Evolutionary conservation across 768 basidiomycete genomes (phyloP).

Genomic region (Tulasnella sp.): DNA sequence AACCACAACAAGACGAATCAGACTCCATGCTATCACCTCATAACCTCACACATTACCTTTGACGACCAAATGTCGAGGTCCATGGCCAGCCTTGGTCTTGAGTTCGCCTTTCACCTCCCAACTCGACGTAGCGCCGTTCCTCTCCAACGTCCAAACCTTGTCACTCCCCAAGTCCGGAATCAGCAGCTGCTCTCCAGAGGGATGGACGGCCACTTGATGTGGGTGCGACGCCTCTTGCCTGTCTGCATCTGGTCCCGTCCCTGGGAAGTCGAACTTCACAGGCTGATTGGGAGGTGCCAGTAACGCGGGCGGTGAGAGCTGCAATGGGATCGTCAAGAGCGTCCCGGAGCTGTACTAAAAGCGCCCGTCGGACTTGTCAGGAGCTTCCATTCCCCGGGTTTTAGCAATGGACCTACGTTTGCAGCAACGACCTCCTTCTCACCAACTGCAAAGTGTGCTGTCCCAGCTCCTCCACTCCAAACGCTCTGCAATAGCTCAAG

Average conservation of each 20-base stretch:
- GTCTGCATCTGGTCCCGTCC: conserved; percentile 53
- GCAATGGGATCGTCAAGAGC: conserved; percentile 49
- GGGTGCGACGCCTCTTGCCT: conserved; percentile 71
- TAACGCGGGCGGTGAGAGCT: conserved; percentile 42
- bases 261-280: conserved; percentile 36
- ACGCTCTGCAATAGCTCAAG: conserved; percentile 44
- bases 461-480: conserved; percentile 50
- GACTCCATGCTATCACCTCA: background rate
- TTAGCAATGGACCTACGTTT: conserved; percentile 49
- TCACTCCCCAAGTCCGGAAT: conserved; percentile 74
- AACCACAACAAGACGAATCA: background rate
- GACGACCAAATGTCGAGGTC: conserved; percentile 62
- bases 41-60: conserved; percentile 43
- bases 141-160: conserved; percentile 49
- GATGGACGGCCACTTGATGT: conserved; percentile 56
- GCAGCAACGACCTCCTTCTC: conserved; percentile 54
- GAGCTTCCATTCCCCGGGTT: background rate
- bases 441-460: conserved; percentile 55
- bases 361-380: conserved; percentile 9
- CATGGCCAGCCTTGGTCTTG: conserved; percentile 46
- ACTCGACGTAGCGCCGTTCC: conserved; percentile 33
- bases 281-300: conserved; percentile 25
- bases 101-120: conserved; percentile 49
- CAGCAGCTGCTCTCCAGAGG: conserved; percentile 49
- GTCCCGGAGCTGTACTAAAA: conserved; percentile 62